These are phyloP conservation scores for Dryas alaskensis DNA, from an alignment of 306 rosid species.

Conservation along the genomic window DNA sequence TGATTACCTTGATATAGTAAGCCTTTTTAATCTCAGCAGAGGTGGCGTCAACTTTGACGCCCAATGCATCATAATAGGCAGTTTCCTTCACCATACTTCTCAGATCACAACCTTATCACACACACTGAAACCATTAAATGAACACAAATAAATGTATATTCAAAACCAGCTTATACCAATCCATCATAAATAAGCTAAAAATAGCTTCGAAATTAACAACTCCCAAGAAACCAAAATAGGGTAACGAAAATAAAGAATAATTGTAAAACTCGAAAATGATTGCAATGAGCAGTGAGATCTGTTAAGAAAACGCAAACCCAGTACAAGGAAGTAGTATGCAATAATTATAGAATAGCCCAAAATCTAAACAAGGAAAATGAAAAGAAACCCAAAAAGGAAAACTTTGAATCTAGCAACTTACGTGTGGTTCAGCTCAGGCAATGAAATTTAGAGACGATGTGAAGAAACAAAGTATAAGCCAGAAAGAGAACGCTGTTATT, in stretches of 20 bases:
- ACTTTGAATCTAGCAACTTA: not conserved
- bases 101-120: conserved; percentile 30
- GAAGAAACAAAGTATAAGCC: not conserved
- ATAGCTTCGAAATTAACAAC: not conserved
- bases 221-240: not conserved
- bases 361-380: not conserved
- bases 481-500: not conserved
- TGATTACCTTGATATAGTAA: conserved; percentile 76
- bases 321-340: not conserved
- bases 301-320: not conserved
- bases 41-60: conserved; percentile 67
- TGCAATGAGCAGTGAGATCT: conserved; percentile 2
- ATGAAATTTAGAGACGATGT: not conserved
- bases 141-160: not conserved
- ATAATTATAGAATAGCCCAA: not conserved
- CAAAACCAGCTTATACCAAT: not conserved
- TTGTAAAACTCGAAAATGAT: not conserved
- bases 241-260: not conserved
- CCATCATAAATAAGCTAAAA: not conserved
- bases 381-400: not conserved
- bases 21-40: conserved; percentile 82
- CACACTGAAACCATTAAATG: not conserved
- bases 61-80: conserved; percentile 68
- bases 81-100: conserved; percentile 79
- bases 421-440: conserved; percentile 2